Percentiles rank a stretch among this genome's conserved stretches.
Evolutionary conservation across 2,329 filamentous ascomycete species (phyloP).

Genomic region (Microdochium bolleyi): DNA sequence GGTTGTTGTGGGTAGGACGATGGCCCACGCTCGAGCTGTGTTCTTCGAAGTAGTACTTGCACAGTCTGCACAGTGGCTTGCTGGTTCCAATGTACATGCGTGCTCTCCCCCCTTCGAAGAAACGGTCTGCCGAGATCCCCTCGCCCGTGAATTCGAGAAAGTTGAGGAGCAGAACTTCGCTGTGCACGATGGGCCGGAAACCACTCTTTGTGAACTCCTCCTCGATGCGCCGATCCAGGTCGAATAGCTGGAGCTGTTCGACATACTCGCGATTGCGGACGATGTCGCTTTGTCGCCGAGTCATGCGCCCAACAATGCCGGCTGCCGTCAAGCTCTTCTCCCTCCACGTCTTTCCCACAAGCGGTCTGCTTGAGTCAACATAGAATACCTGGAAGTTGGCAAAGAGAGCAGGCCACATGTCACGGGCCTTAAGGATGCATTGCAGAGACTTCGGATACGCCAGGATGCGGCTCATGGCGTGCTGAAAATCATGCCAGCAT

Average conservation of each 20-base stretch:
- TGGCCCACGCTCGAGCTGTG: conserved; percentile 3
- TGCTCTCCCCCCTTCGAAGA: conserved; percentile 6
- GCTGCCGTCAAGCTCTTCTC: conserved; percentile 4
- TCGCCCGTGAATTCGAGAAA: conserved; percentile 4
- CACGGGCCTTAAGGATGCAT: not conserved
- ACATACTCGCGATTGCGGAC: conserved; percentile 1
- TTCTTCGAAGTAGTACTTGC: conserved; percentile 10
- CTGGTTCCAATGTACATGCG: conserved; percentile 14
- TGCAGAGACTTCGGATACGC: conserved; percentile 6
- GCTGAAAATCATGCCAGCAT: conserved; percentile 7
- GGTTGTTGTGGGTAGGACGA: conserved; percentile 9
- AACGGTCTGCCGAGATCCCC: conserved; percentile 1
- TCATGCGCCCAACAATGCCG: conserved; percentile 9
- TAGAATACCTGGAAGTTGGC: not conserved
- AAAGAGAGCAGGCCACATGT: conserved; percentile 9
- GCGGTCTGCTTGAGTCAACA: conserved; percentile 4
- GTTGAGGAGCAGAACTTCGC: conserved; percentile 10
- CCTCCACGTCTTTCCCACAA: not conserved
- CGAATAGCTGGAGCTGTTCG: conserved; percentile 2
- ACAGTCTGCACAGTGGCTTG: conserved; percentile 14
- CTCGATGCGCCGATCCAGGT: conserved; percentile 6
- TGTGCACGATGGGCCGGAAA: conserved; percentile 10
- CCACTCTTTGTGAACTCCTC: not conserved
- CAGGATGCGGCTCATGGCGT: conserved; percentile 5
- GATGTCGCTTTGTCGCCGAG: not conserved